Percentiles rank a stretch among this genome's conserved stretches.
These are phyloP conservation scores for Laburnicola sp. DNA, from an alignment of 2,329 filamentous ascomycete species.

Conservation along the genomic window DNA sequence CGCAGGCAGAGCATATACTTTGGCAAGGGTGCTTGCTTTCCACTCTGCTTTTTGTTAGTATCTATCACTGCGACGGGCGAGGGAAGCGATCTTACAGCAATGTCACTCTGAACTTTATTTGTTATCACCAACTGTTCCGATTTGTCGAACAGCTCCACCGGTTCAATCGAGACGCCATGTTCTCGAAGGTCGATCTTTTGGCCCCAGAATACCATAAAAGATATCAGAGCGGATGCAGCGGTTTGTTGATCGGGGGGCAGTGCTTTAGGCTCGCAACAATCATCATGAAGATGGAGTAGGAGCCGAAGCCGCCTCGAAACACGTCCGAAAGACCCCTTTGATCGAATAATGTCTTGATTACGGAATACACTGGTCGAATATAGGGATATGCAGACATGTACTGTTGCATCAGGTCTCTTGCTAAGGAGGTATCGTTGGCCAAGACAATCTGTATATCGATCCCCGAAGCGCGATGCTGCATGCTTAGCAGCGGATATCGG, in stretches of 20 bases:
- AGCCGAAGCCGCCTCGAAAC: conserved; percentile 54
- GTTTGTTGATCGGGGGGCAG: conserved; percentile 39
- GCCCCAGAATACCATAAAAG: conserved; percentile 56
- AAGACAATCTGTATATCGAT: conserved; percentile 58
- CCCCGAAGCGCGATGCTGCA: conserved; percentile 53
- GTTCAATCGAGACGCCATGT: conserved; percentile 55
- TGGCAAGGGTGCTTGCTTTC: conserved; percentile 21
- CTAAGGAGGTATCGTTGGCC: conserved; percentile 45
- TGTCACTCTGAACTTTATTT: conserved; percentile 14
- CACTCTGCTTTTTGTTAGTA: conserved; percentile 15
- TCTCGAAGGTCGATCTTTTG: conserved; percentile 49
- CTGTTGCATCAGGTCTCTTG: conserved; percentile 49
- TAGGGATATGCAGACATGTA: conserved; percentile 56
- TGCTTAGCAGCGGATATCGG: conserved; percentile 47
- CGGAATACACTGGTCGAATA: conserved; percentile 54
- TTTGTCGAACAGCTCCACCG: conserved; percentile 51
- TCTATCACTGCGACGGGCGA: not conserved
- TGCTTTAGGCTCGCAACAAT: conserved; percentile 58
- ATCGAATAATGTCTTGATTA: conserved; percentile 56
- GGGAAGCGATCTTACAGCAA: conserved; percentile 18
- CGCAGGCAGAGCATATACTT: conserved; percentile 56
- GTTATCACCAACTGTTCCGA: conserved; percentile 22
- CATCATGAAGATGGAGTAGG: conserved; percentile 61
- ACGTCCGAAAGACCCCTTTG: conserved; percentile 55
- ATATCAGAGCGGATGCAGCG: conserved; percentile 51